phyloP scores from a whole-genome alignment of 2,329 filamentous ascomycete genomes.

The Pseudocercospora fijiensis region DNA sequence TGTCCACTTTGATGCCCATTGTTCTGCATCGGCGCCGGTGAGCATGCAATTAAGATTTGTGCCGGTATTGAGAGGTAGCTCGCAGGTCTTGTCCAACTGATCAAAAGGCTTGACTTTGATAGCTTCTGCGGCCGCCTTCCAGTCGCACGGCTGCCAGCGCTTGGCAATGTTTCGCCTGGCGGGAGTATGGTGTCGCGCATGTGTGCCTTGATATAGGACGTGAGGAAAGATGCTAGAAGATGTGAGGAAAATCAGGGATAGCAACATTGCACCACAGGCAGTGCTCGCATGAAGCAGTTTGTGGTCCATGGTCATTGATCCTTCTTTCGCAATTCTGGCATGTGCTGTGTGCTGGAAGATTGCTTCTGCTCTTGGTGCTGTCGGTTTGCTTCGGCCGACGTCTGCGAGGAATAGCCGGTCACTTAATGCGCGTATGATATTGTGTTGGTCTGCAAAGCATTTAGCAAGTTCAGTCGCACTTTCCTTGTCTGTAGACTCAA shows the following conservation, averaged over 20 bases:
- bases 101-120: neutral
- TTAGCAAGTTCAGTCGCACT: neutral
- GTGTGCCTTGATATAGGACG: neutral
- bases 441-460: neutral
- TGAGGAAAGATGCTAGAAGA: neutral
- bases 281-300: neutral
- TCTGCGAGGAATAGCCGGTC: neutral
- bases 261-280: neutral
- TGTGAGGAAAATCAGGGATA: neutral
- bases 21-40: neutral
- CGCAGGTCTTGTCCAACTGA: neutral
- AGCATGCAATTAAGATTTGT: conserved; percentile 1
- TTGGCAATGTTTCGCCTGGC: neutral
- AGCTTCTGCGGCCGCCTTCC: neutral
- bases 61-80: neutral
- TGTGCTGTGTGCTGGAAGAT: neutral
- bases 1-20: neutral
- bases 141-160: neutral
- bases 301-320: neutral
- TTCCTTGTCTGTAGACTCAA: neutral
- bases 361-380: no score
- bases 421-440: neutral
- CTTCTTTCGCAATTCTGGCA: neutral
- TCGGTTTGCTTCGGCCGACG: no score
- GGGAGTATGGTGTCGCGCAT: neutral